Base-by-base conservation (phyloP, 176 grass and related monocot genomes). In the Bothriochloa decipiens region DNA sequence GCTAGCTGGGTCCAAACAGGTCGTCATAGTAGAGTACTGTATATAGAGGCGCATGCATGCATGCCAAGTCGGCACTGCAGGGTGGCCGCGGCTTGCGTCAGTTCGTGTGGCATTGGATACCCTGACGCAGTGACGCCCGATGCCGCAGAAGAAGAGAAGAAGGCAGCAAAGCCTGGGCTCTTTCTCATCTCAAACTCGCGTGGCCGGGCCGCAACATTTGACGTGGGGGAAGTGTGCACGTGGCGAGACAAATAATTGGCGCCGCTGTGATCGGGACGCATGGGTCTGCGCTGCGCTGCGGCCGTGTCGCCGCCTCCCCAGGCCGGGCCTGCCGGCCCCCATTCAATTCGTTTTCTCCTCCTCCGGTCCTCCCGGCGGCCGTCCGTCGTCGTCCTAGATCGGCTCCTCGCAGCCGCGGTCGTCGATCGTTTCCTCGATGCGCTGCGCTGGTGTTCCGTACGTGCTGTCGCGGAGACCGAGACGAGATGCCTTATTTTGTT, bases 141-240 rank as follows among this genome's bases (percentile, higher is more conserved):
- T 35, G 55, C 55, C 68, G 42, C 84, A 86, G 28, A 16, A 13
- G 23, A 5, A 11, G 13, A 22, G 5, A 52, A 47, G 12, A 18
- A 53, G 50, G 26, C 11, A 14, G 60, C 15, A 22, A 13, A 16
- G 58, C 57, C 42, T 41, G 33, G 22, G 6, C 42, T 20, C 40
- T 17, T 1, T 35, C 33, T 61, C 49, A 4, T 52, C 16, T 7
- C 13, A 13, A 15, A 14, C 29, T 4, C 43, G 6, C 2, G 5
- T 12, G 17, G 5, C 37, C 5, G 22, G 77, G 65, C 65, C 79
- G 79, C 76, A 86, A 40, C 55, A 65, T 79, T 72, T 79, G 67
- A 86, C 84, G 67, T 80, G 53, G 84, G 84, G 41, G 79, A 27
- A 1, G 8, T 5, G 53, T 78, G 66, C 68, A 72, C 75, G 75